These are phyloP conservation scores for Tulasnella sp. DNA, from an alignment of 768 basidiomycete species.

Conservation along the genomic window DNA sequence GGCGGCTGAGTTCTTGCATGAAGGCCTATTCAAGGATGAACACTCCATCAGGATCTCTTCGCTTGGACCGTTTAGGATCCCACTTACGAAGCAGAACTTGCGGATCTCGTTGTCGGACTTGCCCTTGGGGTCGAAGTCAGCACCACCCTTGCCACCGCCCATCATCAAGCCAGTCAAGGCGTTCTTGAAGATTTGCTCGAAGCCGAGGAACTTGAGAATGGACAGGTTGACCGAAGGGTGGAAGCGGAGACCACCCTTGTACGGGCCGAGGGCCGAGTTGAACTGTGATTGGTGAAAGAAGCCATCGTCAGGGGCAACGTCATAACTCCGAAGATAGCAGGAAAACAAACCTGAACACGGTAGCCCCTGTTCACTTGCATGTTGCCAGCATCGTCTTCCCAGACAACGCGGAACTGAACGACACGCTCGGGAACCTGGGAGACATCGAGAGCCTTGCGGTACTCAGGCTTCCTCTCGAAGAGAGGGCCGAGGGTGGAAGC, in stretches of 20 bases:
- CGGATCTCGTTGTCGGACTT: conserved; percentile 71
- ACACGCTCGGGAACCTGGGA: conserved; percentile 56
- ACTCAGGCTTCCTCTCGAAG: conserved; percentile 62
- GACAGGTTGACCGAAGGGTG: conserved; percentile 77
- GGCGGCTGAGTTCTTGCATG: conserved; percentile 69
- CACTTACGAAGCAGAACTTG: conserved; percentile 55
- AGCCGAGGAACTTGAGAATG: conserved; percentile 80
- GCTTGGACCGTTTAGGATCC: not conserved
- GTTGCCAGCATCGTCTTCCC: conserved; percentile 66
- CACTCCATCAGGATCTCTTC: conserved; percentile 3
- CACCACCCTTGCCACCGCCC: conserved; percentile 78
- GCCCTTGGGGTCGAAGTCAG: conserved; percentile 79
- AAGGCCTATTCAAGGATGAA: conserved; percentile 45
- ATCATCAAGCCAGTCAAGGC: conserved; percentile 71
- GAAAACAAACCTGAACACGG: conserved; percentile 58
- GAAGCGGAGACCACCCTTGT: conserved; percentile 74
- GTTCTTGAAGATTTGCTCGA: conserved; percentile 80
- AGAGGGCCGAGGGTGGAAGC: conserved; percentile 59
- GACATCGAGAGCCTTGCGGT: conserved; percentile 63
- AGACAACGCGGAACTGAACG: conserved; percentile 68
- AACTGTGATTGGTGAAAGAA: conserved; percentile 43
- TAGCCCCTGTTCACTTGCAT: conserved; percentile 69
- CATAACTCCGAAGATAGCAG: conserved; percentile 9
- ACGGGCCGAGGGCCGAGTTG: conserved; percentile 74
- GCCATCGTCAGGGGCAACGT: not conserved